Percentiles rank a stretch among this genome's conserved stretches.
Conservation (phyloP, 2,329 filamentous ascomycete species). For the Chrysosporium queenslandicum region DNA sequence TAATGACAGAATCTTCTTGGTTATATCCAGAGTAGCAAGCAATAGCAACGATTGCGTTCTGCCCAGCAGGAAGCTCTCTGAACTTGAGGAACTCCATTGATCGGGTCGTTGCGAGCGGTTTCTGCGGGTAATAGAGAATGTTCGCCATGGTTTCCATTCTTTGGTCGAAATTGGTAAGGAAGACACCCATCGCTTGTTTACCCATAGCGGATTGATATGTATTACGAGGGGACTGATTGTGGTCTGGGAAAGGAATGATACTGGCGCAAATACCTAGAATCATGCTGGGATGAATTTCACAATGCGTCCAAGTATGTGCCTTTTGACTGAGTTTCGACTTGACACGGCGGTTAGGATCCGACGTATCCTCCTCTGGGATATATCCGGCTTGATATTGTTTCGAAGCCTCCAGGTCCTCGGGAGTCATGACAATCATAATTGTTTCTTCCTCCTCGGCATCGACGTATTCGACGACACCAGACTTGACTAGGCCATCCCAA, state of each 20-base stretch:
- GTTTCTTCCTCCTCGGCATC: conserved; percentile 98
- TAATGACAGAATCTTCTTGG: conserved; percentile 99
- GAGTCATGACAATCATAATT: conserved; percentile 98
- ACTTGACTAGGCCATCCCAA: conserved; percentile 76
- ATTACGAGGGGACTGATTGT: conserved; percentile 96
- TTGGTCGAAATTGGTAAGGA: conserved; percentile 90
- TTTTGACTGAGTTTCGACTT: conserved; percentile 79
- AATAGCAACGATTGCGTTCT: conserved; percentile 97
- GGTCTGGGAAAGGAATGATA: conserved; percentile 98
- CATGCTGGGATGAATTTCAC: conserved; percentile 99
- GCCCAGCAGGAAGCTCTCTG: conserved; percentile 88
- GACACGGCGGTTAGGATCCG: conserved; percentile 73
- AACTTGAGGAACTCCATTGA: conserved; percentile 99
- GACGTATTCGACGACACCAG: conserved; percentile 86
- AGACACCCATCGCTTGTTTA: conserved; percentile 99
- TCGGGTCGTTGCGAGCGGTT: conserved; percentile 86
- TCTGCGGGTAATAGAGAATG: conserved; percentile 97
- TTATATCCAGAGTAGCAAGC: conserved; percentile 97
- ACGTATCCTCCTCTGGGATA: conserved; percentile 50
- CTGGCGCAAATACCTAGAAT: conserved; percentile 96
- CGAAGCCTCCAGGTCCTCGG: conserved; percentile 79
- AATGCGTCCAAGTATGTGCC: conserved; percentile 91
- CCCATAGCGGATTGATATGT: conserved; percentile 99
- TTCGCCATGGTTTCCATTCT: conserved; percentile 99
- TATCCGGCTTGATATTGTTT: conserved; percentile 59